Conservation (phyloP, 805 yeast species). For the Barnettozyma californica region DNA sequence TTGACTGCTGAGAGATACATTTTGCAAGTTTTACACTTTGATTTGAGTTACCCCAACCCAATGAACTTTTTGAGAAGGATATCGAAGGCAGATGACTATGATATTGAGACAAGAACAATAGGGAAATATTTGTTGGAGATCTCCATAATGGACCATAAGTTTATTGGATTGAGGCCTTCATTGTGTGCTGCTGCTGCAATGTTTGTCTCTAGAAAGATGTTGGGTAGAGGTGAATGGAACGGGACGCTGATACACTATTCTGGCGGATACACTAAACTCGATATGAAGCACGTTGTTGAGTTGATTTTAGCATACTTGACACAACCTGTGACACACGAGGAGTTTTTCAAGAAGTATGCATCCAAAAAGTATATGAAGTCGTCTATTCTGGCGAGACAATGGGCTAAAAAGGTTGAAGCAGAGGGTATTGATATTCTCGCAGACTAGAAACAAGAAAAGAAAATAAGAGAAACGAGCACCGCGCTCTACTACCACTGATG, state of each 20-base stretch:
- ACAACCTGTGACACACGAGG: conserved; percentile 82
- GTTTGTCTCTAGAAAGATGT: conserved; percentile 72
- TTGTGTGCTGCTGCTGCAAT: conserved; percentile 82
- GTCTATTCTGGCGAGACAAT: conserved; percentile 69
- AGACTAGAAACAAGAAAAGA: not conserved
- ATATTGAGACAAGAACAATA: conserved; percentile 73
- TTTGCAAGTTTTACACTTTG: conserved; percentile 63
- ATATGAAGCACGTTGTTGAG: conserved; percentile 64
- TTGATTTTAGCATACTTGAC: conserved; percentile 71
- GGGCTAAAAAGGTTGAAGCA: conserved; percentile 59
- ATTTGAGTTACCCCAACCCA: conserved; percentile 82
- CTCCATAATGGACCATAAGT: conserved; percentile 67
- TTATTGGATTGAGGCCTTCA: conserved; percentile 71
- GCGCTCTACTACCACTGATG: not conserved
- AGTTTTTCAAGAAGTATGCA: conserved; percentile 88
- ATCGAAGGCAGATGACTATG: conserved; percentile 88
- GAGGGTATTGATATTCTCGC: conserved; percentile 13
- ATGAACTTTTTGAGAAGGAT: conserved; percentile 84
- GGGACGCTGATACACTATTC: conserved; percentile 84
- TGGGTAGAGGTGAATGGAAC: conserved; percentile 70
- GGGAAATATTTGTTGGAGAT: conserved; percentile 83
- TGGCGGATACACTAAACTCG: conserved; percentile 79
- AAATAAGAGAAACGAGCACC: not conserved
- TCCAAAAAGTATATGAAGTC: conserved; percentile 84
- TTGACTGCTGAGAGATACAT: conserved; percentile 79